Percentiles rank a stretch among this genome's conserved stretches.
These are phyloP conservation scores for Cercospora sesami DNA, from an alignment of 2,329 filamentous ascomycete species.

Conservation along the genomic window DNA sequence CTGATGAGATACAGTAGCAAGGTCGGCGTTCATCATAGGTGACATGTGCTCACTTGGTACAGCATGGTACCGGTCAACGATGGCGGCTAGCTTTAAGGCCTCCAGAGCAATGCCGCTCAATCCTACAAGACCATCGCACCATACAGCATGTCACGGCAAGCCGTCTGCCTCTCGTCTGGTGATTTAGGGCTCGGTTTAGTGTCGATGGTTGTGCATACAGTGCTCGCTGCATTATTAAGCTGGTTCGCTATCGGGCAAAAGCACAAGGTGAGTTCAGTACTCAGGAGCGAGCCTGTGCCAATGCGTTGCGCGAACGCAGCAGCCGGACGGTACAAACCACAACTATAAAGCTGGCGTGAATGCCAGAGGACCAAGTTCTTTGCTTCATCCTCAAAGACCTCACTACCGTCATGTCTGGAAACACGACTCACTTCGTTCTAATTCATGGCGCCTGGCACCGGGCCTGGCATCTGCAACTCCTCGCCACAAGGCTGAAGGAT, in stretches of 20 bases:
- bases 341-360: neutral
- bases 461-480: slow-evolving; percentile 21
- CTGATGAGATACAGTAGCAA: neutral
- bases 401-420: slow-evolving; percentile 17
- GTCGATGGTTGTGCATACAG: too few species aligned
- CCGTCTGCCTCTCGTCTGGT: neutral
- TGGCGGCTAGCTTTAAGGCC: neutral
- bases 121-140: neutral
- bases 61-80: neutral
- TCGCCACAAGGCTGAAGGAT: slow-evolving; percentile 18
- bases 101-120: neutral
- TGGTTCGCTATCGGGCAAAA: neutral
- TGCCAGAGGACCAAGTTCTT: neutral
- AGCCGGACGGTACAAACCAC: neutral
- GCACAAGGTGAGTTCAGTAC: neutral
- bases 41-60: neutral
- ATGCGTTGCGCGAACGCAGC: neutral
- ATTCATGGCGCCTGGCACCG: slow-evolving; percentile 27
- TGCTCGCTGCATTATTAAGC: neutral
- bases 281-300: neutral
- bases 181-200: neutral
- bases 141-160: neutral
- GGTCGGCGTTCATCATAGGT: neutral
- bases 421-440: slow-evolving; percentile 25
- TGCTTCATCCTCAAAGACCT: neutral